Conservation (phyloP, 75 land plant genomes). For the Gnetum montanum region DNA sequence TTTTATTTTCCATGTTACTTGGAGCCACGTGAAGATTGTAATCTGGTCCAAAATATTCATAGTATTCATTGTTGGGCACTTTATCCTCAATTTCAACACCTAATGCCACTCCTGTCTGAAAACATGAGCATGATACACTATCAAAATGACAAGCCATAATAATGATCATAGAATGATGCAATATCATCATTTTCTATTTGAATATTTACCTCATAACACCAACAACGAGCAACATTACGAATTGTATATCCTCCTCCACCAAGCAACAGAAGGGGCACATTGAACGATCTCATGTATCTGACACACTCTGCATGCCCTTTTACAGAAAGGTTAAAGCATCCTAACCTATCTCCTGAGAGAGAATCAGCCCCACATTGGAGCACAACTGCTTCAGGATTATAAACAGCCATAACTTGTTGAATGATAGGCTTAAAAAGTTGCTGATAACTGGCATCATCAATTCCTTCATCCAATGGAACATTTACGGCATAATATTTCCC, state of each 20-base stretch:
- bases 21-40: conserved; percentile 75
- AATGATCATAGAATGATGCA: too few species aligned
- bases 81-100: conserved; percentile 73
- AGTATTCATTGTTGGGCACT: conserved; percentile 69
- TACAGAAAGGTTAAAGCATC: conserved; percentile 78
- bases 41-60: conserved; percentile 85
- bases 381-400: conserved; percentile 68
- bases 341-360: conserved; percentile 72
- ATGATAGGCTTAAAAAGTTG: conserved; percentile 61
- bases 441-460: conserved; percentile 67
- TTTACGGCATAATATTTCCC: conserved; percentile 70
- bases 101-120: conserved; percentile 76
- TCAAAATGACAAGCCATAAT: not conserved
- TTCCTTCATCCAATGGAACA: conserved; percentile 73
- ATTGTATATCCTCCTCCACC: conserved; percentile 89
- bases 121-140: conserved; percentile 2
- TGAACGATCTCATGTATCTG: conserved; percentile 62
- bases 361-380: conserved; percentile 86
- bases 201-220: conserved; percentile 73
- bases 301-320: conserved; percentile 86
- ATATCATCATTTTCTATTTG: not conserved
- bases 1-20: conserved; percentile 72
- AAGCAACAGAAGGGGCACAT: conserved; percentile 62
- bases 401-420: conserved; percentile 67
- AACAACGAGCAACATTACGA: conserved; percentile 76